Conservation (phyloP, 805 yeast genomes). For the Pichia sporocuriosa region DNA sequence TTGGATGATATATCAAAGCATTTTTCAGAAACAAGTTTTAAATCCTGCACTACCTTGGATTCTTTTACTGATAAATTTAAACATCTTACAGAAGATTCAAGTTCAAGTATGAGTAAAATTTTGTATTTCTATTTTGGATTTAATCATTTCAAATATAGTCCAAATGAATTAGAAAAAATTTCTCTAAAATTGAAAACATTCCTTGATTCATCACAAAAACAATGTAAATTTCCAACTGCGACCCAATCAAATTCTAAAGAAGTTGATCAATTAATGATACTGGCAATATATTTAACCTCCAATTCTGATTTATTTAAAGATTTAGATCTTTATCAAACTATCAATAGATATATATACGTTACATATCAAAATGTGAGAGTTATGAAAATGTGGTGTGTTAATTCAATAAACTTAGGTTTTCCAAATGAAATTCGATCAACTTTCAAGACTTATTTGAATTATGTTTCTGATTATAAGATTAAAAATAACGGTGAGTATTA, state of each 20-base stretch:
- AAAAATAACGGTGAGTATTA: slow-evolving; percentile 29
- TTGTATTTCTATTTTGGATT: slow-evolving; percentile 18
- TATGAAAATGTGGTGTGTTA: slow-evolving; percentile 31
- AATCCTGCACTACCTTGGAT: slow-evolving; percentile 2
- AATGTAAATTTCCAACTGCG: slow-evolving; percentile 40
- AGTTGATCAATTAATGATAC: slow-evolving; percentile 30
- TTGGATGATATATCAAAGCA: slow-evolving; percentile 12
- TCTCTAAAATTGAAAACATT: slow-evolving; percentile 8
- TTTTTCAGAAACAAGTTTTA: slow-evolving; percentile 1
- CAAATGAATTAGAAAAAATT: neutral
- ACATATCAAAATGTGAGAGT: slow-evolving; percentile 41
- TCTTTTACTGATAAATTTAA: slow-evolving; percentile 8
- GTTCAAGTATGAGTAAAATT: slow-evolving; percentile 9
- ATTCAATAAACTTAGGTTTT: slow-evolving; percentile 21
- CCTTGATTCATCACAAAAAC: slow-evolving; percentile 16
- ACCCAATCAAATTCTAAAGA: slow-evolving; percentile 25
- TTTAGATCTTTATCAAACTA: slow-evolving; percentile 22
- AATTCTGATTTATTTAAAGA: slow-evolving; percentile 8
- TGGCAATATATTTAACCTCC: slow-evolving; percentile 17
- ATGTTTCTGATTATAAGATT: slow-evolving; percentile 32
- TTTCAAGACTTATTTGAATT: slow-evolving; percentile 37
- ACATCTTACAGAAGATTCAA: neutral
- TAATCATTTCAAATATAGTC: slow-evolving; percentile 10
- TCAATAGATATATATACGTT: slow-evolving; percentile 31
- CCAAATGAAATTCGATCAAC: slow-evolving; percentile 24